Conservation (phyloP, 1,139 yeast species). For the Pichia sp. region DNA sequence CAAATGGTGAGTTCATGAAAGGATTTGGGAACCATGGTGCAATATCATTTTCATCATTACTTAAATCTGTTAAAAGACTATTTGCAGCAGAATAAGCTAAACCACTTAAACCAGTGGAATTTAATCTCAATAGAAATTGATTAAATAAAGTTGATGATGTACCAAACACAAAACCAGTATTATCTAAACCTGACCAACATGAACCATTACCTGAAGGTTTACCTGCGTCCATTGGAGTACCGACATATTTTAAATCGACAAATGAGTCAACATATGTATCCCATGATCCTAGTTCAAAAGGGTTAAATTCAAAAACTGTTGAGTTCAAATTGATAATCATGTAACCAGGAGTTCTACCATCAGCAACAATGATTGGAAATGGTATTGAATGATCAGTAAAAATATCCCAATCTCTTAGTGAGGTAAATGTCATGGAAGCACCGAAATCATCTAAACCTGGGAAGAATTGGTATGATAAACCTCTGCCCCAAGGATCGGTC, state of each 20-base stretch:
- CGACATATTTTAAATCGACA: slow-evolving; percentile 63
- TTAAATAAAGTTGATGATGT: slow-evolving; percentile 77
- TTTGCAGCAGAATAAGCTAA: slow-evolving; percentile 41
- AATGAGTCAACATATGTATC: slow-evolving; percentile 69
- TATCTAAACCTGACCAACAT: slow-evolving; percentile 68
- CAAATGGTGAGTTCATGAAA: slow-evolving; percentile 42
- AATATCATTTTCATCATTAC: slow-evolving; percentile 36
- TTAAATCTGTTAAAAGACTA: slow-evolving; percentile 40
- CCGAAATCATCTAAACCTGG: slow-evolving; percentile 50
- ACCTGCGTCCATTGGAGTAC: slow-evolving; percentile 61
- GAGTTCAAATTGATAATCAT: slow-evolving; percentile 54
- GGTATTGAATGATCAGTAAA: slow-evolving; percentile 67
- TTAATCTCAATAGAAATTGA: slow-evolving; percentile 55
- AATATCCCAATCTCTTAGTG: slow-evolving; percentile 44
- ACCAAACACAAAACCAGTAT: slow-evolving; percentile 71
- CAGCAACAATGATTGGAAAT: slow-evolving; percentile 72
- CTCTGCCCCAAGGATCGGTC: slow-evolving; percentile 95
- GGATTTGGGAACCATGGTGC: slow-evolving; percentile 45
- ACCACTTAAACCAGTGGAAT: slow-evolving; percentile 45
- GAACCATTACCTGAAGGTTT: slow-evolving; percentile 33
- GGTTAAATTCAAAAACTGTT: slow-evolving; percentile 71
- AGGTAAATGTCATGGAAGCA: slow-evolving; percentile 60
- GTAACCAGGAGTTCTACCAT: slow-evolving; percentile 70
- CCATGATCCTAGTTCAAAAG: slow-evolving; percentile 87
- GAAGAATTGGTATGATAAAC: slow-evolving; percentile 71